Conservation (phyloP, 306 rosid species). For the Vigna mungo region DNA sequence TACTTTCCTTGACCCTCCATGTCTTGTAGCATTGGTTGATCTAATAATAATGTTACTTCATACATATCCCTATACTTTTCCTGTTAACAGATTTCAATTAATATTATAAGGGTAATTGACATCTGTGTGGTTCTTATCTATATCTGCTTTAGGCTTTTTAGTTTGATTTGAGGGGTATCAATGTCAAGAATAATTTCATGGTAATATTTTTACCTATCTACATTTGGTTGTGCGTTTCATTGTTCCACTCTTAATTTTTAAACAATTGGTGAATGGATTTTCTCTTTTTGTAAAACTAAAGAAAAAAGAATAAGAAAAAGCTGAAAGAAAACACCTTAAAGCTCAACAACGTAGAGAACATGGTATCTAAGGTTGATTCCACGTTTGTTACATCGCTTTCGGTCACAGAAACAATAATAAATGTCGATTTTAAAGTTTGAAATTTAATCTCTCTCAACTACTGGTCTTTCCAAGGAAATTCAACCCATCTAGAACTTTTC, state of each 20-base stretch:
- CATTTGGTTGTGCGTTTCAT: not conserved
- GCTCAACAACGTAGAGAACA: constrained; percentile 12
- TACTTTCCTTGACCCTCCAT: constrained; percentile 40
- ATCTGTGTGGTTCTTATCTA: constrained; percentile 20
- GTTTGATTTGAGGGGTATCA: constrained; percentile 1
- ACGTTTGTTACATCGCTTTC: constrained; percentile 40
- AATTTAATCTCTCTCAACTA: constrained; percentile 28
- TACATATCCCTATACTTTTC: constrained; percentile 29
- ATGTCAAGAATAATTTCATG: not conserved
- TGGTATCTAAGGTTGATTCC: constrained; percentile 24
- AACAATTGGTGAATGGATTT: not conserved
- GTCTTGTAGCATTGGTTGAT: constrained; percentile 40
- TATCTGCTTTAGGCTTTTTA: constrained; percentile 21
- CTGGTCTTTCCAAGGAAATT: constrained; percentile 39
- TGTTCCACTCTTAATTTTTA: no score
- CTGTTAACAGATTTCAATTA: constrained; percentile 18
- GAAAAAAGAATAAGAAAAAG: not conserved
- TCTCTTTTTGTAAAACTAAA: not conserved
- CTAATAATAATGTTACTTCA: constrained; percentile 28
- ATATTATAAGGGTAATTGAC: constrained; percentile 32
- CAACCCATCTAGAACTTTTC: constrained; percentile 37
- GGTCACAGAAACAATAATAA: constrained; percentile 1
- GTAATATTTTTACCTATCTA: not conserved
- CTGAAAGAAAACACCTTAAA: not conserved
- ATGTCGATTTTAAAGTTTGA: constrained; percentile 3